Evolutionary conservation across 768 basidiomycete species (phyloP), one percentile per base, ranked within the genome.

Genomic region (Leucocoprinus birnbaumii): DNA sequence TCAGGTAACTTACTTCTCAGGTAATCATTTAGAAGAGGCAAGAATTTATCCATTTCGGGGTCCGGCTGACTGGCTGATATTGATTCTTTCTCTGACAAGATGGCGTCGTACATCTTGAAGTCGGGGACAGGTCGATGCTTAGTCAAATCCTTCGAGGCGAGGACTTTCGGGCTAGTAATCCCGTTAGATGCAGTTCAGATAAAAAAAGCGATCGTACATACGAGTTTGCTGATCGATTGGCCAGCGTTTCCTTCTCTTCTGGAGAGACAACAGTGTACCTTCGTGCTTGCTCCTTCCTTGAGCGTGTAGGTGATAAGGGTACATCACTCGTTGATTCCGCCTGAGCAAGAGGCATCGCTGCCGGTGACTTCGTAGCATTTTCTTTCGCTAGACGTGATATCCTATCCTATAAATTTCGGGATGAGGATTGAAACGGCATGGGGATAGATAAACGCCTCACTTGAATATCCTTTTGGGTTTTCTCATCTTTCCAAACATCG

Each of bases 11-110:
- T 58, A 89, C 90, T 58, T 57, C 70, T 84, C 49, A 84, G 75
- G 67, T 91, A 92, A 58, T 89, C 87, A 55, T 83, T 80, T n/a
- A 92, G 69, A 75, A 92, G 74, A 0, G 89, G 85, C 43, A 89
- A 56, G 63, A 92, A 91, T 52, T 87, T 89, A 52, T 85, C 89
- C 73, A 91, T 81, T 61, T 91, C 87, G 3, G 74, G 63, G 59
- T 85, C 86, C 4, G 73, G 54, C 34, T 67, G 62, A 10, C 69
- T 67, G 2, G 68, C 51, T 3, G 61, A 42, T 18, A 65, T 40
- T 7, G 61, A 18, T 31, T 66, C 67, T 40, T 69, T 66, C 9
- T 70, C 60, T 37, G 78, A 69, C 2, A 71, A 82, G 10, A 91
- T 73, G 0, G 89, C 90, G 57, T 91, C 89, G 53, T 85, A 91